Conservation (phyloP, 306 rosid genomes). For the Heteromeles arbutifolia region DNA sequence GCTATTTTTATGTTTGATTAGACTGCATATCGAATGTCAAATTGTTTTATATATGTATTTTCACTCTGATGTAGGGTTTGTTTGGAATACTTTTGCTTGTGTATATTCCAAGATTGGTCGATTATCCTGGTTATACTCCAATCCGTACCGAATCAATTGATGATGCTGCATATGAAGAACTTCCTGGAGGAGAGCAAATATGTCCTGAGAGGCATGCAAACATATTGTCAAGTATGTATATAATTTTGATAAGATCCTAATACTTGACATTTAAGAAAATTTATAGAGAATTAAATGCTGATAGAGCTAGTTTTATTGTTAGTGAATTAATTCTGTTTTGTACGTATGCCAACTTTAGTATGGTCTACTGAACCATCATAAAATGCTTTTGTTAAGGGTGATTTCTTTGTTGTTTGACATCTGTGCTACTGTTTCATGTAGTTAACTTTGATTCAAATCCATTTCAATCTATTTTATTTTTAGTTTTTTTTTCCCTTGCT, state of each 20-base stretch:
- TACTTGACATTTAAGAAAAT: not conserved
- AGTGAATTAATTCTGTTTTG: not conserved
- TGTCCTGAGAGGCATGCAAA: constrained; percentile 70
- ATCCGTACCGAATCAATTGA: constrained; percentile 45
- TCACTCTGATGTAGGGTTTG: constrained; percentile 52
- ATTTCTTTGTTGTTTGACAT: not conserved
- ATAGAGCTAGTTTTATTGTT: not conserved
- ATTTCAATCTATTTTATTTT: not conserved
- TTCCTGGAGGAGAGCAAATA: constrained; percentile 72
- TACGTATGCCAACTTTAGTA: not conserved
- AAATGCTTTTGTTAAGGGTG: not conserved
- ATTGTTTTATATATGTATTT: not conserved
- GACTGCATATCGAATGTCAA: not conserved
- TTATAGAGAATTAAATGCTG: constrained; percentile 1
- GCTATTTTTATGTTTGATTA: not conserved
- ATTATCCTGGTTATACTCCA: constrained; percentile 76
- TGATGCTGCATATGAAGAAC: constrained; percentile 73
- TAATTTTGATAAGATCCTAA: constrained; percentile 9
- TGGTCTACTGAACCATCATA: not conserved
- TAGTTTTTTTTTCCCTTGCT: not conserved
- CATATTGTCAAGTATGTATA: constrained; percentile 68
- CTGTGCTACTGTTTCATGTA: not conserved
- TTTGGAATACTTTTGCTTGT: constrained; percentile 76
- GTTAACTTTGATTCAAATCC: not conserved
- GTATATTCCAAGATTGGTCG: constrained; percentile 71